Conservation (phyloP, 371 early-diverging fungal genomes). For the Mortierella sp. region DNA sequence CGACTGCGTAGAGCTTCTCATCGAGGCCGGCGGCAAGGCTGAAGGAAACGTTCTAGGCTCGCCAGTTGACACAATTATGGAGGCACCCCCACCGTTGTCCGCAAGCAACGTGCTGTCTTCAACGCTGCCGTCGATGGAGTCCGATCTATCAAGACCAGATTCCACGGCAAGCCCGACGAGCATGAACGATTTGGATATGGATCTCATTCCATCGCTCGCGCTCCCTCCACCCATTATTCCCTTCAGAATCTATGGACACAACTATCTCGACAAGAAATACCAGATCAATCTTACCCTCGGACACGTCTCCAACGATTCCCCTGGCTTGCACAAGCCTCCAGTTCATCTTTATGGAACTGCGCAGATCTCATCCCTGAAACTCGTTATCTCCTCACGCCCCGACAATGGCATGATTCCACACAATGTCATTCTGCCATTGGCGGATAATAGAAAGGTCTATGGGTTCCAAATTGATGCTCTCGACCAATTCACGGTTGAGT, state of each 20-base stretch:
- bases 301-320: conserved; percentile 22
- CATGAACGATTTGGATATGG: conserved; percentile 45
- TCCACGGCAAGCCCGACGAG: conserved; percentile 57
- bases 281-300: conserved; percentile 50
- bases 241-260: conserved; percentile 96
- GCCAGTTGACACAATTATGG: conserved; percentile 34
- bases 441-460: conserved; percentile 81
- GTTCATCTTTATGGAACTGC: conserved; percentile 75
- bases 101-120: conserved; percentile 18
- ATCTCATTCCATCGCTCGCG: conserved; percentile 59
- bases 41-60: conserved; percentile 55
- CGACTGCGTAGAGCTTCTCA: conserved; percentile 65
- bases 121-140: background rate
- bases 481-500: conserved; percentile 83
- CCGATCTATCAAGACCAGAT: conserved; percentile 54
- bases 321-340: conserved; percentile 47
- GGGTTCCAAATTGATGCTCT: conserved; percentile 86
- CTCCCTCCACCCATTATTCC: conserved; percentile 96
- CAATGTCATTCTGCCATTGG: conserved; percentile 89
- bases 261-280: conserved; percentile 88
- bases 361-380: conserved; percentile 71
- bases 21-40: conserved; percentile 49
- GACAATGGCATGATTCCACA: conserved; percentile 92
- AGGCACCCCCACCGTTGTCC: conserved; percentile 8
- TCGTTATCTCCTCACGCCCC: conserved; percentile 78